Evolutionary conservation across 2,329 filamentous ascomycete genomes (phyloP), one percentile per base, ranked within the genome.

Genomic region (Falciphora oryzae): DNA sequence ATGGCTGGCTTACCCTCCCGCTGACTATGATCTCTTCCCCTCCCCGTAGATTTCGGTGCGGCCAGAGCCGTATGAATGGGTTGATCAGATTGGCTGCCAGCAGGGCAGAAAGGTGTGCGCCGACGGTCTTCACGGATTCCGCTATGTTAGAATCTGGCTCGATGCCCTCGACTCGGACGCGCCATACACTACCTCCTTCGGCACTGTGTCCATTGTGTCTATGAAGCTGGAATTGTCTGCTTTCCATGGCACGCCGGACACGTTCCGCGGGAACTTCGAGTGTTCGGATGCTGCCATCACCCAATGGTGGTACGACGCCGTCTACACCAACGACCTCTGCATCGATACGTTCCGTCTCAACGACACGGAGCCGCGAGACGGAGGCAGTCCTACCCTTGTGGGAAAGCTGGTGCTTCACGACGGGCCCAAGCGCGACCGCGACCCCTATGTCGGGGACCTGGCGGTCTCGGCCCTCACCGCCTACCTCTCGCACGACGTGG

Each of bases 101-200:
- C 70, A 76, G 59, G 75, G 70, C 25, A 73, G 65, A 7, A 71
- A 81, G 65, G 80, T 84, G 16, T 84, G 82, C 68, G 73, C 79
- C 0, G 82, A 84, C 65, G 82, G 82, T 2, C 71, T 84, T 6
- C 82, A 84, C 63, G 82, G 81, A 6, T 84, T 84, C 68, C 77
- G 82, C 53, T 84, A 83, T 65, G 68, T 84, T 56, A 81, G 77
- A 63, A 78, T 84, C 32, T 76, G 76, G 59, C 73, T 84, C 4
- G 78, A 80, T 65, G 78, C 80, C 0, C 69, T 83, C 1, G 31
- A 73, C 1, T 66, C 69, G 0, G 82, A 84, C 70, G 70, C 76
- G 0, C 81, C 81, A 2, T 75, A 80, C 68, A 80, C 81, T 0
- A 72, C 76, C 0, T 66, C 76, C 0, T 73, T 73, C 1, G 82